Base-by-base conservation (phyloP, 2,329 filamentous ascomycete genomes). In the Albifimbria verrucaria region DNA sequence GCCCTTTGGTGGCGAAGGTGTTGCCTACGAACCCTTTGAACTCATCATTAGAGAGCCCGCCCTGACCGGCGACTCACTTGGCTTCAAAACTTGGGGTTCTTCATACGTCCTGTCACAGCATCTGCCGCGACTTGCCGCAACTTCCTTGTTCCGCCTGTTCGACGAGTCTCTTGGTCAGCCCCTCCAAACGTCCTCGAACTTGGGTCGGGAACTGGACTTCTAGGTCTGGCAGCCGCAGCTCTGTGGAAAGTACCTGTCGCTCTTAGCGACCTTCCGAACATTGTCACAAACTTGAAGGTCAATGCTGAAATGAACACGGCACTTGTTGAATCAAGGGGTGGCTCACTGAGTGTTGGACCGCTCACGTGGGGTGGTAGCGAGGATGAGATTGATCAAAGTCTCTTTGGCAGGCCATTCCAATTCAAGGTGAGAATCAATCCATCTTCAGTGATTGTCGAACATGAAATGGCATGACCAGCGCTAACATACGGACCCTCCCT, bases 61-160 rank as follows among this genome's bases (percentile, higher is more conserved):
- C 1, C 77, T 97, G 52, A 96, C 90, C 0, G 89, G 89, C 7
- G 93, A 97, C 69, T 89, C 90, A 54, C 77, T 97, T 18, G 94
- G 94, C 1, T 80, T 95, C 68, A 97, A 99, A 71, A 99, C 94
- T 0, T 97, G 94, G 94, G 90, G 89, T 1, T 93, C 92, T 0
- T 93, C 92, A 0, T 95, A 92, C 65, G 80, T 95, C 2, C 83
- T 97, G 4, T 88, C 93, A 0, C 87, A 83, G 59, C 84, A 89
- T 22, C 80, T 97, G 23, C 75, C 75, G 20, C 65, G 65, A 12
- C 72, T 85, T 39, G 70, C 65, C 7, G 69, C 67, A 43, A 75
- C 69, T 15, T 71, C 74, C 0, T 63, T 84, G 21, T 74, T 73
- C 26, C 71, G 76, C 43, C 59, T 82, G 7, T 71, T 84, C 17